A percentile compares a stretch with the other conserved stretches of the same genome.
phyloP scores from a whole-genome alignment of 192 early-diverging fungal species.

The Coemansia sp. region DNA sequence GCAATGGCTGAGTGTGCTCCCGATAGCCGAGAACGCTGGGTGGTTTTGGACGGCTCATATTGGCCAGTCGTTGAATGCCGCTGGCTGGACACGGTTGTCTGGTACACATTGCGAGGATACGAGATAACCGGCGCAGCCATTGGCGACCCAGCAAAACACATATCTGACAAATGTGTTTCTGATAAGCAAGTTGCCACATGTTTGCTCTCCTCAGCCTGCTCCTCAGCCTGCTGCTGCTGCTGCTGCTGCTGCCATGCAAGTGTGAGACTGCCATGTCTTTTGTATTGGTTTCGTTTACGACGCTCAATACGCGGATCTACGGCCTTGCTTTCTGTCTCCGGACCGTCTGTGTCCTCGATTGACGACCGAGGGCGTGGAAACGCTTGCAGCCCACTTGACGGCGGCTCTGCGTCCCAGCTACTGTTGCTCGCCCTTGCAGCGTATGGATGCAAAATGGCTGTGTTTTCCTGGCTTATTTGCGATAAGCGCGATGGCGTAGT shows the following conservation, averaged over 20 bases:
- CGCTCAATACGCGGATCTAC: conserved; percentile 34
- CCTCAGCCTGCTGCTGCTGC: conserved; percentile 16
- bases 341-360: conserved; percentile 6
- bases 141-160: conserved; percentile 12
- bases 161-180: not conserved
- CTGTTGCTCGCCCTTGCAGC: not conserved
- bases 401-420: not conserved
- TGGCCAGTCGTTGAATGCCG: not conserved
- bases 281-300: conserved; percentile 45
- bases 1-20: conserved; percentile 9
- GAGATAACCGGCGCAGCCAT: conserved; percentile 22
- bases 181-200: not conserved
- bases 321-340: not conserved
- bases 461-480: conserved; percentile 2
- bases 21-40: conserved; percentile 1
- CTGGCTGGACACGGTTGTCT: not conserved
- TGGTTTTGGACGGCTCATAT: not conserved
- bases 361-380: conserved; percentile 40
- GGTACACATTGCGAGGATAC: conserved; percentile 12
- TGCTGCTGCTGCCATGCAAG: conserved; percentile 35
- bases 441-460: not conserved
- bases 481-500: conserved; percentile 32
- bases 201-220: not conserved
- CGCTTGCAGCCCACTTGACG: conserved; percentile 4
- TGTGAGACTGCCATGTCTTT: conserved; percentile 47